Evolutionary conservation across 179 eudicot species (phyloP).

Genomic region (Silene vulgaris): DNA sequence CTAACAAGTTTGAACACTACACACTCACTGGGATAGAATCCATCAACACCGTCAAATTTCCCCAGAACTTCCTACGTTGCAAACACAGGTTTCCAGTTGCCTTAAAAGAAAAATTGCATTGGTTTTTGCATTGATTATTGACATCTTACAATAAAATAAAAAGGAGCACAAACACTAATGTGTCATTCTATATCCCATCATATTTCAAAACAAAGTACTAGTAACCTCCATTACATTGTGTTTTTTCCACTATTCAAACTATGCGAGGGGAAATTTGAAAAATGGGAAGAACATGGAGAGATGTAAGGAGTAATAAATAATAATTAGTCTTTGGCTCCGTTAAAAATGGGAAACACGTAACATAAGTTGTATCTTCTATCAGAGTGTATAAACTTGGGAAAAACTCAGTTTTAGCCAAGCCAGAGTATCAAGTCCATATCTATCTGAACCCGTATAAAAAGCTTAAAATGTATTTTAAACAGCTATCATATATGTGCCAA

Average conservation of each 20-base stretch:
- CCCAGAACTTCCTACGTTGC: not conserved
- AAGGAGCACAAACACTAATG: not conserved
- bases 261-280: not conserved
- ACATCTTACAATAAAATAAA: not conserved
- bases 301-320: not conserved
- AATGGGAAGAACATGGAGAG: not conserved
- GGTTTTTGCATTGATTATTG: not conserved
- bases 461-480: not conserved
- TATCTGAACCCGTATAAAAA: not conserved
- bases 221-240: not conserved
- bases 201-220: not conserved
- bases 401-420: not conserved
- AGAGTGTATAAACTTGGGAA: not conserved
- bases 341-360: not conserved
- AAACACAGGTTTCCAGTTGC: slow-evolving; percentile 3
- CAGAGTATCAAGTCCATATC: not conserved
- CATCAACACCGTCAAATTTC: not conserved
- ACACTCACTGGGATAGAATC: not conserved
- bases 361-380: not conserved
- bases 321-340: no score
- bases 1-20: not conserved
- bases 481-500: not conserved
- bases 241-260: not conserved
- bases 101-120: not conserved
- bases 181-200: not conserved